phyloP scores from a whole-genome alignment of 331 rosid genomes.

The Arachis monticola region DNA sequence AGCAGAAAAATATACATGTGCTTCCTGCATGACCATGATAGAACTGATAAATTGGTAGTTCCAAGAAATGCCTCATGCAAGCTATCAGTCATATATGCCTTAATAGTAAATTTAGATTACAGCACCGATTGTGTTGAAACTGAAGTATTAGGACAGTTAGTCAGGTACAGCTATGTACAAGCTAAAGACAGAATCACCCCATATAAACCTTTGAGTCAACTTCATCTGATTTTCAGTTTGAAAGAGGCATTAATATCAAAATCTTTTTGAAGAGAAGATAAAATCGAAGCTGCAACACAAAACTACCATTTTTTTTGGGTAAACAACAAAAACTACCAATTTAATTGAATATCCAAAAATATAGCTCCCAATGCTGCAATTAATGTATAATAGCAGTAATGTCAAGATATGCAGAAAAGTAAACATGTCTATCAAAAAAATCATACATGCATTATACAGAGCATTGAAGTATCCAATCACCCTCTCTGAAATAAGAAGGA shows the following conservation, averaged over 20 bases:
- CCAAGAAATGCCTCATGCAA: background rate
- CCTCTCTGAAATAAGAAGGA: background rate
- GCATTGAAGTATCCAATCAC: conserved; percentile 16
- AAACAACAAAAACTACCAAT: background rate
- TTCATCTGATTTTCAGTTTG: background rate
- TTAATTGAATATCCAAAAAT: background rate
- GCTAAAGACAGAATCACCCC: conserved; percentile 8
- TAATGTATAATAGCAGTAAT: background rate
- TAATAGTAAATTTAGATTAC: background rate
- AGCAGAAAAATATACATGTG: conserved; percentile 43
- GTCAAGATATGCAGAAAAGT: background rate
- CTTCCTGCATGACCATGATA: conserved; percentile 50
- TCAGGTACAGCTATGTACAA: background rate
- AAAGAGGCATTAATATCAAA: background rate
- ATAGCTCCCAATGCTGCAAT: conserved; percentile 16
- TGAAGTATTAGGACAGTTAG: background rate
- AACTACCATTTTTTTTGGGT: no score
- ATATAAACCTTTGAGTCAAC: conserved; percentile 22
- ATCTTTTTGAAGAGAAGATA: background rate
- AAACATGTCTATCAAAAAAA: background rate
- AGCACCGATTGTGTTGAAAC: no score
- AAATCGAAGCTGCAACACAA: conserved; percentile 21
- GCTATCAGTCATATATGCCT: background rate
- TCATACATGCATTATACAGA: background rate
- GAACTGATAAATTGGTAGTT: conserved; percentile 27